phyloP scores from a whole-genome alignment of 495 filamentous ascomycete species.

The Xylaria grammica region DNA sequence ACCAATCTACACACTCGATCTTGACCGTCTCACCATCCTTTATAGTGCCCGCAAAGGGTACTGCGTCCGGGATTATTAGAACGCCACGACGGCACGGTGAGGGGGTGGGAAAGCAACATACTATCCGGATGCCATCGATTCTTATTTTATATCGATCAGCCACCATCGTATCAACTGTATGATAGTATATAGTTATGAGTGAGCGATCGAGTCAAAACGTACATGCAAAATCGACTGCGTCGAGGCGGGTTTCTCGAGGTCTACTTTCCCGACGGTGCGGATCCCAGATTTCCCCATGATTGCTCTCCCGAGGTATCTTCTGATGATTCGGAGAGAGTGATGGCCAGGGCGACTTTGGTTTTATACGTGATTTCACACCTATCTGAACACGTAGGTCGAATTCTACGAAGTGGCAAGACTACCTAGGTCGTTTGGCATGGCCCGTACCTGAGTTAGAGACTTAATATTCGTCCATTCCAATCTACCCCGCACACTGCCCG shows the following conservation, averaged over 20 bases:
- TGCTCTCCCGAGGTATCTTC: neutral
- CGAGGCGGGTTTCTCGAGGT: conserved; percentile 74
- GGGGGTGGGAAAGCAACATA: conserved; percentile 41
- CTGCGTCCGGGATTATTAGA: conserved; percentile 43
- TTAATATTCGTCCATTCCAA: neutral
- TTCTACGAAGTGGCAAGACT: neutral
- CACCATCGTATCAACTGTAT: neutral
- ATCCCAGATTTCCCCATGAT: conserved; percentile 66
- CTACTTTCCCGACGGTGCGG: conserved; percentile 77
- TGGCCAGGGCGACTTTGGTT: too few relatives aligned
- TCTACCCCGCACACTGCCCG: conserved; percentile 17
- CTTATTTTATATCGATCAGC: conserved; percentile 42
- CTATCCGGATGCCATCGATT: conserved; percentile 96
- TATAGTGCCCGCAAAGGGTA: conserved; percentile 77
- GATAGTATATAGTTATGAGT: neutral
- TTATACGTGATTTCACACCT: neutral
- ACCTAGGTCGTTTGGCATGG: too few relatives aligned
- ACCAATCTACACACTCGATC: conserved; percentile 92
- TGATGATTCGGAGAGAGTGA: neutral
- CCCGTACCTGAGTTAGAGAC: too few relatives aligned
- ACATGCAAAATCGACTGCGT: conserved; percentile 81
- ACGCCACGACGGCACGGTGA: neutral
- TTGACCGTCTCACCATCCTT: conserved; percentile 88
- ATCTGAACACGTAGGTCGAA: neutral
- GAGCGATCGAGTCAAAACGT: conserved; percentile 35